Conservation (phyloP, 2,329 filamentous ascomycete genomes). For the Pyricularia pennisetigena region DNA sequence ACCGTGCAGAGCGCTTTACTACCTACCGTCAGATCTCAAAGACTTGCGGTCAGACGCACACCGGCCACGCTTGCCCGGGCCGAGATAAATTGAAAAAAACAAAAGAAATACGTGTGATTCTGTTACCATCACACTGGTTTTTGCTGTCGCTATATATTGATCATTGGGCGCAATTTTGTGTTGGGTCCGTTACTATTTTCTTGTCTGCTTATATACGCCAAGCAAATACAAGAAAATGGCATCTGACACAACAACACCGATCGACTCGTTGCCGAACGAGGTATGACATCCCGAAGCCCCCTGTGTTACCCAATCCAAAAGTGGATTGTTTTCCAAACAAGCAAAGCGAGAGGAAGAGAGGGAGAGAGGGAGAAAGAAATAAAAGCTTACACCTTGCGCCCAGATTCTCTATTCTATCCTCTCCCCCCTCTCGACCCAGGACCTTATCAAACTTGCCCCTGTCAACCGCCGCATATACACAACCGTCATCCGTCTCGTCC, state of each 20-base stretch:
- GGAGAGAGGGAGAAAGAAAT: neutral
- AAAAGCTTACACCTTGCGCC: neutral
- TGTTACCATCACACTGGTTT: neutral
- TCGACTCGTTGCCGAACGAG: constrained; percentile 11
- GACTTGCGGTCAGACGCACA: neutral
- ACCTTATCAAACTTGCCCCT: constrained; percentile 16
- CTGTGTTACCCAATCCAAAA: neutral
- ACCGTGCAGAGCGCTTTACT: neutral
- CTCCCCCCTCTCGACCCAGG: constrained; percentile 15
- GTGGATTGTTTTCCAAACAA: neutral
- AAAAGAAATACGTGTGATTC: neutral
- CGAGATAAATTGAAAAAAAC: neutral
- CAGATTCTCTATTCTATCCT: constrained; percentile 23
- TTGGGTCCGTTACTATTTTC: neutral
- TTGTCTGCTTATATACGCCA: neutral
- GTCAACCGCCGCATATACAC: constrained; percentile 21
- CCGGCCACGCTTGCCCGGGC: neutral
- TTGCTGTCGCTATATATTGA: neutral
- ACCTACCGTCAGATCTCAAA: neutral
- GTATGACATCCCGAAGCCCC: neutral
- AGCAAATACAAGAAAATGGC: constrained; percentile 4
- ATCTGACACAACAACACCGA: constrained; percentile 5
- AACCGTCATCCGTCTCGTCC: constrained; percentile 16
- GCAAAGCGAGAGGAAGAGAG: no score
- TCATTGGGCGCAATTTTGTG: neutral